Base-by-base conservation (phyloP, 495 filamentous ascomycete genomes). In the Aspergillus olivimuriae region DNA sequence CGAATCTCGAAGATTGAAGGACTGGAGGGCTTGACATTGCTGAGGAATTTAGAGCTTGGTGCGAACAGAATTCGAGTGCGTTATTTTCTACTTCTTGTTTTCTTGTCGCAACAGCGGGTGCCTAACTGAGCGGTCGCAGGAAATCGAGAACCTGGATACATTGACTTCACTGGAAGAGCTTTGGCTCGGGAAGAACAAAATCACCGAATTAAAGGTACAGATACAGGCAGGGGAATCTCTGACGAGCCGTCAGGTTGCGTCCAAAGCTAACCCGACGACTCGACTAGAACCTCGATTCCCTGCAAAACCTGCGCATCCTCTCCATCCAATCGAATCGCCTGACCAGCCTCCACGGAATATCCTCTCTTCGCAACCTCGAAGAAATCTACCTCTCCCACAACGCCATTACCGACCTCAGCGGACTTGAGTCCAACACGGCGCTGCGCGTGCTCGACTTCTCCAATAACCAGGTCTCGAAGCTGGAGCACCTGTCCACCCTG, bases 341-440 rank as follows among this genome's bases (percentile, higher is more conserved):
- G 48, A 84, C 83, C 41, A 74, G 76, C 46, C 81, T 99, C 40
- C 70, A 78, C 28, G 87, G 87, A 38, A 77, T 99, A 16, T 73
- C 76, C 11, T 63, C 73, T 17, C 82, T 90, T 3, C 70, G 77
- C n/a, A 77, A 82, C 34, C 82, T 99, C 4, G 87, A 96, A 70
- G 92, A 99, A 61, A 75, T 99, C 36, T 95, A 99, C 71, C 84
- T 97, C 58, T 94, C 91, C n/a, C 88, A 99, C 71, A 99, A 99
- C 61, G 79, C 79, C n/a, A 71, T 99, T 32, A 83, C 82, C 21
- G 74, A 78, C 11, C 78, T 98, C 15, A 74, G 76, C 2, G 89
- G 89, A 0, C 70, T 98, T 14, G 83, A 89, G 26, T 54, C 69
- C 28, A 89, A 84, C 65, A 66, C 66, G 6, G 73, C 76, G 7